Evolutionary conservation across 139 green algal species (phyloP), one percentile per base, ranked within the genome.

Genomic region (Monoraphidium neglectum): DNA sequence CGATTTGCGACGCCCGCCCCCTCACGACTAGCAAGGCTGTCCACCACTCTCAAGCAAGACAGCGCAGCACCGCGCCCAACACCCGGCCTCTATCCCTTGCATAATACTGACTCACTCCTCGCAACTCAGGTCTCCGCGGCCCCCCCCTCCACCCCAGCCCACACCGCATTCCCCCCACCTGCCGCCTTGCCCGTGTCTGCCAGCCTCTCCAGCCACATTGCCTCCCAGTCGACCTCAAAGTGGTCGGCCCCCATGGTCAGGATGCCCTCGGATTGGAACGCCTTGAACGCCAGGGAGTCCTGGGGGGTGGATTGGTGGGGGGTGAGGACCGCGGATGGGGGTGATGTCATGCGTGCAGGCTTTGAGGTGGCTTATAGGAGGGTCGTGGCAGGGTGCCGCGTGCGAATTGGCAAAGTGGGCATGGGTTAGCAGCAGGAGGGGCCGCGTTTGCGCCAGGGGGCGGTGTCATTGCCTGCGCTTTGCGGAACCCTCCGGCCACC

Each of bases 221-320:
- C 53, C 54, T 56, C 51, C 36, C 26, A 60, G 23, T 53, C 2
- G 43, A 66, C 68, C 67, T 82, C 76, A 59, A 71, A 76, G 47
- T 82, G 67, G 21, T 82, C 68, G 30, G 46, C 36, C 2, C 76
- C 76, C n/a, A 70, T 56, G n/a, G 68, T 76, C 32, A 82, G 61
- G 66, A 80, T 74, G 54, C 40, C 53, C 26, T 75, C 75, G 21
- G 75, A 70, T 28, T 28, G 36, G 69, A 80, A 75, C 16, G 73
- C 73, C 28, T 57, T 72, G 62, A 79, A 79, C 3, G 66, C 63
- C 21, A 79, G n/a, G 6, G 73, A 37, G 35, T 79, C 73, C 73
- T 79, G 73, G 21, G 46, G 2, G 28, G 28, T 33, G 57, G 28
- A 13, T 8, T 5, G 2, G 6, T 18, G 35, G 49, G 8, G 35